Percentiles rank a stretch among this genome's conserved stretches.
phyloP scores from a whole-genome alignment of 257 asterid genomes.

The Lithospermum erythrorhizon region DNA sequence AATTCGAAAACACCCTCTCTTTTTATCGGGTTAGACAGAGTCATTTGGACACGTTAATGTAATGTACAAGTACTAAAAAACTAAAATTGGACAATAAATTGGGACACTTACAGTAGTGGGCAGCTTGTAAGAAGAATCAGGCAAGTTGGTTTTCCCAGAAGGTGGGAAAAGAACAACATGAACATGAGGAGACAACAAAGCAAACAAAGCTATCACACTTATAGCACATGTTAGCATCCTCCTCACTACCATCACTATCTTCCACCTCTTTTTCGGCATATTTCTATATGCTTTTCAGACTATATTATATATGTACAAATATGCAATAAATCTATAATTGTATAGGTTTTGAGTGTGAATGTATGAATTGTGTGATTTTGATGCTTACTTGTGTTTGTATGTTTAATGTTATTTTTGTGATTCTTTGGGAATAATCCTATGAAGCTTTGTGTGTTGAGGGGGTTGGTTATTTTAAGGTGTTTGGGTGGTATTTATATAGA shows the following conservation, averaged over 20 bases:
- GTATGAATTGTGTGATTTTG: constrained; percentile 7
- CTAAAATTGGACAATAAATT: not conserved
- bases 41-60: too few species aligned
- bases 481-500: constrained; percentile 11
- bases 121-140: constrained; percentile 22
- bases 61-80: too few species aligned
- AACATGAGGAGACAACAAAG: constrained; percentile 45
- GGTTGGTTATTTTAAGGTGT: constrained; percentile 4
- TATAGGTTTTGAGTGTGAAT: not conserved
- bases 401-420: constrained; percentile 1
- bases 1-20: too few species aligned
- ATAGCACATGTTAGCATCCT: constrained; percentile 55
- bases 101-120: not conserved
- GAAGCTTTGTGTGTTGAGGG: constrained; percentile 2
- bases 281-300: constrained; percentile 1
- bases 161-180: constrained; percentile 22
- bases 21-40: too few species aligned
- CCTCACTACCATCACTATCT: constrained; percentile 42
- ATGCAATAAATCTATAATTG: too few species aligned
- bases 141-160: constrained; percentile 36
- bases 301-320: not conserved
- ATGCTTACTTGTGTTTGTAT: constrained; percentile 11
- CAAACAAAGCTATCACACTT: constrained; percentile 39
- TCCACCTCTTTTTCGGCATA: constrained; percentile 57
- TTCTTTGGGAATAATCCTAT: not conserved